Conservation (phyloP, 176 grass and related monocot genomes). For the Oryza rufipogon region DNA sequence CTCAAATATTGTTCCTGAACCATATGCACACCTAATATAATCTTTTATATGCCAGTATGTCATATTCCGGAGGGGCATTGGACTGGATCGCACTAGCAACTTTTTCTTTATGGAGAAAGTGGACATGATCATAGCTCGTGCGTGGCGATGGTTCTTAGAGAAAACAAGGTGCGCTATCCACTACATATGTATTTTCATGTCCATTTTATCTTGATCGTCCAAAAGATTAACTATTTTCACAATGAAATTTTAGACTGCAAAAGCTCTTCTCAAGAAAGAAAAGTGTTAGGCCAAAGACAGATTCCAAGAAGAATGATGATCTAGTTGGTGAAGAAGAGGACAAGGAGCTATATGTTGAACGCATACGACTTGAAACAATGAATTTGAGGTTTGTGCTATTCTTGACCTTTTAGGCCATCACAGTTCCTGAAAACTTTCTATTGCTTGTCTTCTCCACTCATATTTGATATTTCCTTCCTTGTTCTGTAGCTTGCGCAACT, state of each 20-base stretch:
- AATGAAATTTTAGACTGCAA: constrained; percentile 58
- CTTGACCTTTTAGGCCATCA: constrained; percentile 27
- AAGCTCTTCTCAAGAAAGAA: constrained; percentile 76
- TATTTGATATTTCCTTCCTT: constrained; percentile 13
- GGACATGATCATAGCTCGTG: constrained; percentile 79
- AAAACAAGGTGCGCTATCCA: constrained; percentile 74
- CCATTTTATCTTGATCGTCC: constrained; percentile 27
- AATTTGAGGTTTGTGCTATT: constrained; percentile 70
- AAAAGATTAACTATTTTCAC: constrained; percentile 26
- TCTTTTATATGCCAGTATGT: constrained; percentile 68
- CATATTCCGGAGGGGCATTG: constrained; percentile 94
- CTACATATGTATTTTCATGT: constrained; percentile 18
- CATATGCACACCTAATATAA: constrained; percentile 31
- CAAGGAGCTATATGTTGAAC: constrained; percentile 74
- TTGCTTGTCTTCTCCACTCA: not conserved
- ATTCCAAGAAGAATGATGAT: constrained; percentile 87
- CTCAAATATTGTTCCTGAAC: constrained; percentile 7
- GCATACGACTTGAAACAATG: constrained; percentile 90
- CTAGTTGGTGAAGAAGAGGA: constrained; percentile 56
- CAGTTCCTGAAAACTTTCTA: constrained; percentile 31
- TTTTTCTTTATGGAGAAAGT: constrained; percentile 97
- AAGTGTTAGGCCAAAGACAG: constrained; percentile 45
- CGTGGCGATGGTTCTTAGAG: constrained; percentile 76
- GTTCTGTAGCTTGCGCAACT: constrained; percentile 64
- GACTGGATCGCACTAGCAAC: constrained; percentile 80